Base-by-base conservation (phyloP, 2,329 filamentous ascomycete species). In the Pyrenophora teres region DNA sequence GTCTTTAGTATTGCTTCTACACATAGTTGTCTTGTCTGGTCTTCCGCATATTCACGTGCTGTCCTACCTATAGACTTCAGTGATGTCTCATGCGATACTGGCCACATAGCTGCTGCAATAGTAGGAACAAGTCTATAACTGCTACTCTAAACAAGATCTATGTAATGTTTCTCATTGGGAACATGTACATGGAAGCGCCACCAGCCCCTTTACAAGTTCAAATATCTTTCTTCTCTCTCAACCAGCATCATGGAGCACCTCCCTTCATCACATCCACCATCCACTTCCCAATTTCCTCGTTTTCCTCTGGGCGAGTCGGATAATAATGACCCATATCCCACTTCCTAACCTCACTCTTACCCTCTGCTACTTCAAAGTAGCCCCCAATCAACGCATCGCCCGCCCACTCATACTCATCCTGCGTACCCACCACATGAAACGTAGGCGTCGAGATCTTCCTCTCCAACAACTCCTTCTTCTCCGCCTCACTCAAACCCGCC, bases 311-410 rank as follows among this genome's bases (percentile, higher is more conserved):
- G 30, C 46, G 43, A 16, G 63, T 58, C 1, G 73, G 73, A 55
- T 75, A 69, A 59, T 71, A 61, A 67, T 76, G 73, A 1, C 71
- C 71, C 54, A 70, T 72, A 4, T 69, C 61, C 54, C 64, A 69
- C 38, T 58, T 56, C 45, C 60, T 45, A 0, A 68, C 55, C 31
- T 59, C 56, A 27, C 62, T 67, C 47, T 54, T 67, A 13, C 65
- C 68, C 27, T 60, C 59, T 0, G 39, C 61, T 4, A 59, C 47
- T 25, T 68, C 65, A 46, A 63, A 73, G 40, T 54, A 53, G n/a
- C 43, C 60, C n/a, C 61, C 62, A 36, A 69, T 60, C 56, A 76
- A 13, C 27, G 62, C 38, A 25, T 70, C 52, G 2, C 72, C 69
- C 44, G 66, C 65, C 65, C 68, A 70, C 6, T 53, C 39, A 64